Evolutionary conservation across 352 stramenopile genomes (phyloP).

Genomic region (Globisporangium polare): DNA sequence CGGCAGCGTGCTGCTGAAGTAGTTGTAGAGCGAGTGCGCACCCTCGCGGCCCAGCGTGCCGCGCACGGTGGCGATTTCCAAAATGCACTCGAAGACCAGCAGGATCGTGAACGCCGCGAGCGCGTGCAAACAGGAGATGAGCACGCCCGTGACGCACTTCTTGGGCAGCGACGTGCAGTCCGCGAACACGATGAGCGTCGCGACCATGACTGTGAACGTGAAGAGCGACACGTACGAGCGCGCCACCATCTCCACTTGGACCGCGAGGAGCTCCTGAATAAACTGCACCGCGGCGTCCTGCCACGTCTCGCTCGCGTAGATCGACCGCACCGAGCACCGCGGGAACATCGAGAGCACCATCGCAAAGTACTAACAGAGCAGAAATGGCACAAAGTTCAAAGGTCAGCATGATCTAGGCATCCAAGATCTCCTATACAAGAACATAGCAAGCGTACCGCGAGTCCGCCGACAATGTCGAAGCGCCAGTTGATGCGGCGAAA

Average conservation of each 20-base stretch:
- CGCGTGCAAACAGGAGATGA: constrained; percentile 53
- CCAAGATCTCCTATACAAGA: not conserved
- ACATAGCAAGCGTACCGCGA: constrained; percentile 38
- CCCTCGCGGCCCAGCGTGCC: constrained; percentile 62
- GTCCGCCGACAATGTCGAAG: constrained; percentile 89
- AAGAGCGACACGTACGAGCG: constrained; percentile 73
- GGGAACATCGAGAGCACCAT: constrained; percentile 92
- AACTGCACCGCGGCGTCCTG: constrained; percentile 39
- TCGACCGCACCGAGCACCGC: constrained; percentile 76
- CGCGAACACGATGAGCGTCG: constrained; percentile 60
- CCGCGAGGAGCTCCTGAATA: constrained; percentile 39
- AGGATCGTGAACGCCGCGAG: constrained; percentile 68
- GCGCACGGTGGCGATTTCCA: constrained; percentile 65
- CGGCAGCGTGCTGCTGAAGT: constrained; percentile 74
- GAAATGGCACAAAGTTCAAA: not conserved
- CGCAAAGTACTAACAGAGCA: constrained; percentile 70
- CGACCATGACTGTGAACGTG: constrained; percentile 52
- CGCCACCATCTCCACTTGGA: constrained; percentile 70
- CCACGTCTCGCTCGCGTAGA: constrained; percentile 60
- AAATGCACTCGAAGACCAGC: constrained; percentile 75
- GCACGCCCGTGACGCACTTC: constrained; percentile 41
- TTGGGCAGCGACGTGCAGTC: constrained; percentile 71
- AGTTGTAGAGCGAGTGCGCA: constrained; percentile 68
- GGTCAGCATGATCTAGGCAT: not conserved
- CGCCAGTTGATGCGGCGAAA: constrained; percentile 93